These are phyloP conservation scores for Mallotus repandus DNA, from an alignment of 441 rosid species.

Conservation along the genomic window DNA sequence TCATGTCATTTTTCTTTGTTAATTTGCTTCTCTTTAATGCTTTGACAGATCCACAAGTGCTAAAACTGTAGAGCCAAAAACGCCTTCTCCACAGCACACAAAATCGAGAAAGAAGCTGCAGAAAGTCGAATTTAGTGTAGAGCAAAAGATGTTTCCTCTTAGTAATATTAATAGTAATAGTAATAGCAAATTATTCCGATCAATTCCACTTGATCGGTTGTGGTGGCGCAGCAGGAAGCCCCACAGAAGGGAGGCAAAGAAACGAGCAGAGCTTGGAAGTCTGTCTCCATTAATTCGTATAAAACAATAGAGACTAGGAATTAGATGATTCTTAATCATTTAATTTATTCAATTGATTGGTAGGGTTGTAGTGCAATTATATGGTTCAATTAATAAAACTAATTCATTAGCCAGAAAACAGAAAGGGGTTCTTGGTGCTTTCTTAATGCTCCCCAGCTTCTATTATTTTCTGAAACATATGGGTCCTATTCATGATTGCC, in stretches of 20 bases:
- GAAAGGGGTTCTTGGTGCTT: no score
- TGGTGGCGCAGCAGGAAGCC: slow-evolving; percentile 81
- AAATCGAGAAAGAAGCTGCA: slow-evolving; percentile 22
- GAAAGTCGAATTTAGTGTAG: slow-evolving; percentile 17
- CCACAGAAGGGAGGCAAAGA: slow-evolving; percentile 54
- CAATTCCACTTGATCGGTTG: slow-evolving; percentile 37
- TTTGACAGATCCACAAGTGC: slow-evolving; percentile 36
- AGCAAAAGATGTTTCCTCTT: slow-evolving; percentile 21
- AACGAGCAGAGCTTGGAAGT: slow-evolving; percentile 44
- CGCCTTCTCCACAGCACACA: slow-evolving; percentile 42
- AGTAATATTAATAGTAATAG: slow-evolving; percentile 12
- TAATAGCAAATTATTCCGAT: slow-evolving; percentile 13
- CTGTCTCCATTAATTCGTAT: slow-evolving; percentile 47
- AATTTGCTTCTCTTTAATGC: slow-evolving; percentile 14
- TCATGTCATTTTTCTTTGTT: neutral
- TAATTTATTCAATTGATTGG: slow-evolving; percentile 41
- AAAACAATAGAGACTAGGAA: slow-evolving; percentile 20
- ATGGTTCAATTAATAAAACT: slow-evolving; percentile 14
- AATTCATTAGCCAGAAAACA: neutral
- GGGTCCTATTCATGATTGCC: no score
- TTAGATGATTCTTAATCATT: slow-evolving; percentile 29
- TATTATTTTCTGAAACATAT: neutral
- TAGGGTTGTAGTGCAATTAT: slow-evolving; percentile 21
- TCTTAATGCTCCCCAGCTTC: neutral
- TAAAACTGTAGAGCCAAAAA: slow-evolving; percentile 52